Conservation (phyloP, 2,329 filamentous ascomycete species). For the Blastomyces percursus region DNA sequence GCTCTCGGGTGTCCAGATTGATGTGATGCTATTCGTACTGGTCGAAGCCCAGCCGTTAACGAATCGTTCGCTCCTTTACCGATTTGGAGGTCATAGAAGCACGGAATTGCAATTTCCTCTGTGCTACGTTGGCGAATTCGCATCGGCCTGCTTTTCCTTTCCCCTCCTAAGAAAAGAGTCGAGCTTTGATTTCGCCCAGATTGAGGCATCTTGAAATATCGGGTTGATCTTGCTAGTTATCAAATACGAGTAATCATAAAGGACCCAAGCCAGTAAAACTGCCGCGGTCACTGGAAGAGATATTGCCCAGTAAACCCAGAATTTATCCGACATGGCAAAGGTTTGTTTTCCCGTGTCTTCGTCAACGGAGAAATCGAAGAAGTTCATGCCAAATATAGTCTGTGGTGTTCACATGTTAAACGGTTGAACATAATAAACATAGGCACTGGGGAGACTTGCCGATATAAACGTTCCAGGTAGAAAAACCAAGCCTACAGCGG, state of each 20-base stretch:
- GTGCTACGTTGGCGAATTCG: neutral
- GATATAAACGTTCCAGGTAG: constrained; percentile 24
- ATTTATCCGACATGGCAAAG: constrained; percentile 19
- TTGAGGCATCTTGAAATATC: neutral
- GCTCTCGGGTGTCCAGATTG: neutral
- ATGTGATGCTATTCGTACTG: neutral
- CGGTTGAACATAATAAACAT: neutral
- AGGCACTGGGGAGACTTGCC: constrained; percentile 13
- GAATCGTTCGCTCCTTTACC: neutral
- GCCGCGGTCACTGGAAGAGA: constrained; percentile 21
- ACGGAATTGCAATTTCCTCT: neutral
- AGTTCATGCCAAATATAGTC: constrained; percentile 28
- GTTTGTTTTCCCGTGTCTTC: constrained; percentile 10
- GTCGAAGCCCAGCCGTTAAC: neutral
- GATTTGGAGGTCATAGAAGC: neutral
- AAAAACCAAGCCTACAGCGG: constrained; percentile 21
- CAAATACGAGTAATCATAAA: constrained; percentile 14
- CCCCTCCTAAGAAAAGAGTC: neutral
- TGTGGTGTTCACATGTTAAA: constrained; percentile 6
- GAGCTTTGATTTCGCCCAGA: neutral
- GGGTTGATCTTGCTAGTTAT: neutral
- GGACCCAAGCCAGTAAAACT: constrained; percentile 19
- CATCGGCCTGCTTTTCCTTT: neutral
- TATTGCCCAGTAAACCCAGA: constrained; percentile 27
- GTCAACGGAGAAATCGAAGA: constrained; percentile 21